Evolutionary conservation across 305 asterid genomes (phyloP).

Genomic region (Fraxinus platypoda): DNA sequence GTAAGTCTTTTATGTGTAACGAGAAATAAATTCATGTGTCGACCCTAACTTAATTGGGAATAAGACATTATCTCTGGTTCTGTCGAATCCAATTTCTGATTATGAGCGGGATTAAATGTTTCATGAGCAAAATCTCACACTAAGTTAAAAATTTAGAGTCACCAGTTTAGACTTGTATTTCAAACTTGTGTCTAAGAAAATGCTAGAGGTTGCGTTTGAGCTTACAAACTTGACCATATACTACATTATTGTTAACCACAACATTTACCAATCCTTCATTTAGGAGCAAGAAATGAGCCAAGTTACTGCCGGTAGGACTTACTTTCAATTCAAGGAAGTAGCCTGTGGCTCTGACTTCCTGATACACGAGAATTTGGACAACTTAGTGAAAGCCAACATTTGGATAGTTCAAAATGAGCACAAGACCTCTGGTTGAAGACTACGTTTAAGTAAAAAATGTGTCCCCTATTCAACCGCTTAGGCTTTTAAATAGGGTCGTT

Average conservation of each 20-base stretch:
- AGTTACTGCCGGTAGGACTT: background rate
- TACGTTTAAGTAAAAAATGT: background rate
- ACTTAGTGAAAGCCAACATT: background rate
- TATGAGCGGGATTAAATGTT: background rate
- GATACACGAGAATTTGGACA: background rate
- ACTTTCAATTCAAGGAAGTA: background rate
- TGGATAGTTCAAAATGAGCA: background rate
- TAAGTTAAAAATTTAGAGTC: background rate
- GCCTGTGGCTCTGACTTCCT: background rate
- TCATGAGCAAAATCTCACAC: background rate
- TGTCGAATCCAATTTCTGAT: background rate
- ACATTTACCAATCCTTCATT: background rate
- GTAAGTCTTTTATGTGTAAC: conserved; percentile 27
- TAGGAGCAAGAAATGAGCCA: background rate
- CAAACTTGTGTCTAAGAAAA: background rate
- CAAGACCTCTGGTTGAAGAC: background rate
- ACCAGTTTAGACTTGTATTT: background rate
- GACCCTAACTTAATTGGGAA: background rate
- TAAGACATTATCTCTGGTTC: background rate
- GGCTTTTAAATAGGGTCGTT: background rate
- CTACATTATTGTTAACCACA: background rate
- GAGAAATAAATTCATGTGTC: background rate
- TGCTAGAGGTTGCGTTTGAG: background rate
- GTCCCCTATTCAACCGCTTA: background rate
- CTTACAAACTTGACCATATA: background rate